These are phyloP conservation scores for Diaporthe sp. DNA, from an alignment of 2,329 filamentous ascomycete species.

Conservation along the genomic window DNA sequence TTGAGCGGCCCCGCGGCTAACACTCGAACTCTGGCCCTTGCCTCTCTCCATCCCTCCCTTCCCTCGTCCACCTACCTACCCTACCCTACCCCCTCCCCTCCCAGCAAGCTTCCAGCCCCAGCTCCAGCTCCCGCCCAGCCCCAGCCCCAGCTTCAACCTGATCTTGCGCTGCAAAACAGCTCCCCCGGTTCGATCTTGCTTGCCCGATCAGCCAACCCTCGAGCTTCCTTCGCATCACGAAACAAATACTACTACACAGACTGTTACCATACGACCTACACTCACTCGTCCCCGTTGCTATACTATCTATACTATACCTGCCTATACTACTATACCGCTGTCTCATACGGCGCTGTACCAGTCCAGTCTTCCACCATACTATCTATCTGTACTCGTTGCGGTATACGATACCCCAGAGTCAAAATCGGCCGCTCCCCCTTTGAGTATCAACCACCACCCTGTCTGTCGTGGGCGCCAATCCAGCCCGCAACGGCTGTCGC, in stretches of 20 bases:
- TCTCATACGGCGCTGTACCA: neutral
- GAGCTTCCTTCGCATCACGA: slow-evolving; percentile 17
- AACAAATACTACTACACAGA: neutral
- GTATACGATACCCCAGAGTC: slow-evolving; percentile 19
- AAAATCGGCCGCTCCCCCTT: slow-evolving; percentile 10
- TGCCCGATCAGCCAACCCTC: neutral
- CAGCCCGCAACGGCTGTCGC: slow-evolving; percentile 27
- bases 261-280: neutral
- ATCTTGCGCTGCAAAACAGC: slow-evolving; percentile 9
- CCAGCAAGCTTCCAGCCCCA: neutral
- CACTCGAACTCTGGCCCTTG: slow-evolving; percentile 5
- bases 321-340: slow-evolving; percentile 1
- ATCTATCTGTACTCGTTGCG: too few species aligned
- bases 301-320: slow-evolving; percentile 18
- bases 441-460: slow-evolving; percentile 9
- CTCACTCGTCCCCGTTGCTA: neutral
- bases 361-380: too few species aligned
- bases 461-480: slow-evolving; percentile 20
- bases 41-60: neutral
- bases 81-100: neutral
- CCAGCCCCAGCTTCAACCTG: slow-evolving; percentile 5
- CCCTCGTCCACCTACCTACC: neutral
- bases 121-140: neutral
- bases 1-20: slow-evolving; percentile 20
- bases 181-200: slow-evolving; percentile 11